Evolutionary conservation across 345 rosid genomes (phyloP).

Genomic region (Eucalyptus microcorys): DNA sequence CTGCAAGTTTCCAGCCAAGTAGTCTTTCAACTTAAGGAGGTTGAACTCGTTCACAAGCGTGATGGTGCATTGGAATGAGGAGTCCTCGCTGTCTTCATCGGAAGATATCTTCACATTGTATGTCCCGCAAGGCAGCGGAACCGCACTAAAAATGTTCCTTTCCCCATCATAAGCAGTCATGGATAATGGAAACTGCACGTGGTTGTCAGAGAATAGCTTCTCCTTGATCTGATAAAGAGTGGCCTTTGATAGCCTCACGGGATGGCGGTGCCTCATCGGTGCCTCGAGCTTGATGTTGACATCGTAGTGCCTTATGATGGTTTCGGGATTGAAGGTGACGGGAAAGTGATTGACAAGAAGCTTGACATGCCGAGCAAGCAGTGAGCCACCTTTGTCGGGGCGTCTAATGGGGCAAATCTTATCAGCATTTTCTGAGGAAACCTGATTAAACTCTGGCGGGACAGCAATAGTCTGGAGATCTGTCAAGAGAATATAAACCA

Average conservation of each 20-base stretch:
- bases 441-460: neutral
- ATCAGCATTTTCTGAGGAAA: neutral
- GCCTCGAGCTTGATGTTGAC: conserved; percentile 36
- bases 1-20: conserved; percentile 17
- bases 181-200: conserved; percentile 27
- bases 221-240: conserved; percentile 34
- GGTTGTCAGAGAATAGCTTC: conserved; percentile 35
- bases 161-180: conserved; percentile 83
- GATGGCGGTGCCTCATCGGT: conserved; percentile 7
- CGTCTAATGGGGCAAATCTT: conserved; percentile 29
- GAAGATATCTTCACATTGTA: conserved; percentile 29
- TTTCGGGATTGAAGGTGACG: conserved; percentile 34
- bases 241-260: conserved; percentile 26
- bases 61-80: conserved; percentile 21
- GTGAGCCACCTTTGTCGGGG: conserved; percentile 59
- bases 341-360: conserved; percentile 60
- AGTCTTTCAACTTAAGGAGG: conserved; percentile 48
- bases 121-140: conserved; percentile 36
- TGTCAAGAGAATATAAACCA: neutral
- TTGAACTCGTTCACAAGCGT: conserved; percentile 57
- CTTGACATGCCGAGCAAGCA: conserved; percentile 8
- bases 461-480: neutral
- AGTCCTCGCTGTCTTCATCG: conserved; percentile 26
- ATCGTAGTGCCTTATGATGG: conserved; percentile 51
- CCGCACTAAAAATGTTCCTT: conserved; percentile 73